Evolutionary conservation across 805 yeast species (phyloP), one percentile per base, ranked within the genome.

Genomic region (Sungouiella thailandica): DNA sequence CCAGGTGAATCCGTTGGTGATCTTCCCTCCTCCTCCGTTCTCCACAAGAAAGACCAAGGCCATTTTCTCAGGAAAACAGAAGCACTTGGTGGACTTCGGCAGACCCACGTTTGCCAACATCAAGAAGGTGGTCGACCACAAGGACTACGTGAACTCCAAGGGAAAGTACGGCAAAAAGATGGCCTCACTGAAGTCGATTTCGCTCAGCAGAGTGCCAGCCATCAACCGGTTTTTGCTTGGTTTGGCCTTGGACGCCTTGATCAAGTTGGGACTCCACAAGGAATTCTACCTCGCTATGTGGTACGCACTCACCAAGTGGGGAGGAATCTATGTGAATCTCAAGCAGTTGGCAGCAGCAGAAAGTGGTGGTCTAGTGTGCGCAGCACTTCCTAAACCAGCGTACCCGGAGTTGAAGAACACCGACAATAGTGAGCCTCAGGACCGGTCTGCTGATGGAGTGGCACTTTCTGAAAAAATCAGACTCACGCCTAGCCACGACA

Each of bases 291-390:
- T 46, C 14, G 50, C 56, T 5, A 44, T 59, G 23, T 65, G 68
- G 69, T 55, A 52, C 30, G 39, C 54, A 2, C 47, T 65, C 22
- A 45, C 47, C 35, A 49, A 49, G 30, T 63, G 64, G 61, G 70
- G 62, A 5, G 66, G 65, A 2, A 38, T 59, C 8, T 22, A 41
- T n/a, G 31, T 43, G n/a, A 34, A 33, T 22, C 28, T 32, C 6
- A 28, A 29, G 5, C 39, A 38, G 15, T 17, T 39, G 19, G 17
- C 19, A 29, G 12, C 9, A 17, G n/a, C 27, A 7, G 25, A 7
- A 11, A 8, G 19, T 4, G 26, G 7, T 5, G 12, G 12, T 4
- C 20, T 17, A n/a, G 12, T 10, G 19, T 22, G 27, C 25, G 20
- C 23, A 17, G 30, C 27, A 15, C 19, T 29, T 16, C 28, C 32